Base-by-base conservation (phyloP, 345 rosid species). In the Euphorbia tirucalli region DNA sequence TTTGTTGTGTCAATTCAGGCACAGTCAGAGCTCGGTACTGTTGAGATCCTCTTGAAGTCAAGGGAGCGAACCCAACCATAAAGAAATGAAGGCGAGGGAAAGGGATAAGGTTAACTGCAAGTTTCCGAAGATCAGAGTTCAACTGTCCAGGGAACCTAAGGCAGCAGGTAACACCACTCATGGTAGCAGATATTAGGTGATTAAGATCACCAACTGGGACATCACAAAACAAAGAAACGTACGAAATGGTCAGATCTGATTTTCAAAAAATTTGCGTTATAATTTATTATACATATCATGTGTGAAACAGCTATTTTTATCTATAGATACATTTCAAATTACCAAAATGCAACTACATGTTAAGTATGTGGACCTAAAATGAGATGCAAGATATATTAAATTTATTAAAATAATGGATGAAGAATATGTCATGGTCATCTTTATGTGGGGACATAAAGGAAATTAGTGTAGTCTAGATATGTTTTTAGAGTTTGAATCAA, bases 151-250 rank as follows among this genome's bases (percentile, higher is more conserved):
- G 77, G 72, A 74, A 74, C 8, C 77, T 68, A 22, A 74, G 77
- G 77, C 77, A 74, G 41, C 77, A 74, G 3, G 77, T 74, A 41
- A 74, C 77, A 24, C 77, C 77, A 19, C 77, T 74, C 77, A 74
- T 74, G 61, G 77, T 74, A 9, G 77, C 77, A 61, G 77, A 74
- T 25, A 74, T 74, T 37, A 74, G 77, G 43, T 74, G 77, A 60
- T 74, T 74, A 61, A 74, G 72, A 74, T 74, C 77, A 5, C 77
- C 77, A 49, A 74, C 77, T 74, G 77, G 30, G 1, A 71, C 6
- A 61, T 8, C 3, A 22, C 0, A 32, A 71, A 61, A 71, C 59
- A 52, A 24, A 31, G 25, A 19, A 67, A 60, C 25, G 46, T 1
- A 25, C 43, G 25, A 39, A 21, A 39, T 27, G 14, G 19, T 50